Conservation (phyloP, 2,329 filamentous ascomycete species). For the Seiridium cupressi region DNA sequence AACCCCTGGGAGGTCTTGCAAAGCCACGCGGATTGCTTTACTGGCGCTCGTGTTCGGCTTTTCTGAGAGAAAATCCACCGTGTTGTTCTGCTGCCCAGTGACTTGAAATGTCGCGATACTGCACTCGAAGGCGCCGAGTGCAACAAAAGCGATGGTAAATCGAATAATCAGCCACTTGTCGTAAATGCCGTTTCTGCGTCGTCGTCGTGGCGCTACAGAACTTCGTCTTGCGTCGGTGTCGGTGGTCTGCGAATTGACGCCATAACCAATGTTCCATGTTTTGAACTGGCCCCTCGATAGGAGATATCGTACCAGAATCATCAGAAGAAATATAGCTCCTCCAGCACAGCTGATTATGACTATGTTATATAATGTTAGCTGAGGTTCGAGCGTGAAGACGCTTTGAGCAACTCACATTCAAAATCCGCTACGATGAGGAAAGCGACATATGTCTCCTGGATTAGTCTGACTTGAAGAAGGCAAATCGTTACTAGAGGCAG, state of each 20-base stretch:
- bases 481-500: constrained; percentile 10
- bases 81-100: constrained; percentile 26
- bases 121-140: constrained; percentile 36
- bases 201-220: constrained; percentile 1
- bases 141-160: constrained; percentile 41
- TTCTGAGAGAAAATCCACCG: constrained; percentile 20
- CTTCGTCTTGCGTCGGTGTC: constrained; percentile 4
- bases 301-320: constrained; percentile 40
- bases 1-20: constrained; percentile 36
- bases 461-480: constrained; percentile 11
- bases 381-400: neutral
- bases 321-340: constrained; percentile 33
- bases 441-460: constrained; percentile 10
- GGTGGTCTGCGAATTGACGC: constrained; percentile 16
- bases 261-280: constrained; percentile 31
- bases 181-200: constrained; percentile 32
- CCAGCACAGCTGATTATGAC: constrained; percentile 35
- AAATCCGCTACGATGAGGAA: constrained; percentile 15
- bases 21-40: constrained; percentile 27
- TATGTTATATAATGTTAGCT: constrained; percentile 13
- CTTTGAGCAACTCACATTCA: constrained; percentile 8
- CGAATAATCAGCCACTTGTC: constrained; percentile 43
- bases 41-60: constrained; percentile 30
- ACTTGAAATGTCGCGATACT: constrained; percentile 18
- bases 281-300: constrained; percentile 30